These are phyloP conservation scores for Keithomyces neogunnii DNA, from an alignment of 2,329 filamentous ascomycete genomes.

Conservation along the genomic window DNA sequence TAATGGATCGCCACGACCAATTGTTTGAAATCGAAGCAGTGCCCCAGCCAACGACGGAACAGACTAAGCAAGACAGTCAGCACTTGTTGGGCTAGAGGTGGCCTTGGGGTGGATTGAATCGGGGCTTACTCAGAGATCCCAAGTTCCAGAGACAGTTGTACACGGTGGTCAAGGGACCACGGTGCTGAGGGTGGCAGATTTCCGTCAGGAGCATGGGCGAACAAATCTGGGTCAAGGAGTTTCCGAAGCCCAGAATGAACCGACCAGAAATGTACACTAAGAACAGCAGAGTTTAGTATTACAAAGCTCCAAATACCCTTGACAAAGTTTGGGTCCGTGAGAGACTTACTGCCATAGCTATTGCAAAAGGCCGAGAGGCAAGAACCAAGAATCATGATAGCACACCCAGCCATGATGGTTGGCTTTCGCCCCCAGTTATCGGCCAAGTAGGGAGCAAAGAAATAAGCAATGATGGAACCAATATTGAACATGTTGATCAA, in stretches of 20 bases:
- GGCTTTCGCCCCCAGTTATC: conserved; percentile 34
- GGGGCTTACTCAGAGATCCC: conserved; percentile 33
- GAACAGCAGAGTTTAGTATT: no score
- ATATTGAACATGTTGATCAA: conserved; percentile 46
- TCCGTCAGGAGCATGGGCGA: conserved; percentile 58
- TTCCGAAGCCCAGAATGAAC: conserved; percentile 52
- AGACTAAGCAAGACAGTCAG: conserved; percentile 27
- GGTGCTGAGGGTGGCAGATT: conserved; percentile 60
- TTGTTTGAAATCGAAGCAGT: conserved; percentile 48
- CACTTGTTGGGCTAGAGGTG: no score
- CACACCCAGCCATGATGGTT: conserved; percentile 34
- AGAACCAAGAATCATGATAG: conserved; percentile 37
- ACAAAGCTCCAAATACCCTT: no score
- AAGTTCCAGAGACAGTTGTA: conserved; percentile 64
- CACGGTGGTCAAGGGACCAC: conserved; percentile 54
- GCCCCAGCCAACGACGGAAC: conserved; percentile 55
- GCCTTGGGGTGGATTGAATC: not conserved
- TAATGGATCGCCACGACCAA: conserved; percentile 61
- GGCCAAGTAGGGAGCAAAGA: conserved; percentile 36
- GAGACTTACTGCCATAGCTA: conserved; percentile 31
- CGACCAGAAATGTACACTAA: conserved; percentile 30
- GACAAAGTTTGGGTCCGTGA: no score
- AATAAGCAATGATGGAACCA: conserved; percentile 38
- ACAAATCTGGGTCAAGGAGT: conserved; percentile 54
- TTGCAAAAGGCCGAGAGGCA: conserved; percentile 32